Evolutionary conservation across 345 rosid species (phyloP).

Genomic region (Acer campestre): DNA sequence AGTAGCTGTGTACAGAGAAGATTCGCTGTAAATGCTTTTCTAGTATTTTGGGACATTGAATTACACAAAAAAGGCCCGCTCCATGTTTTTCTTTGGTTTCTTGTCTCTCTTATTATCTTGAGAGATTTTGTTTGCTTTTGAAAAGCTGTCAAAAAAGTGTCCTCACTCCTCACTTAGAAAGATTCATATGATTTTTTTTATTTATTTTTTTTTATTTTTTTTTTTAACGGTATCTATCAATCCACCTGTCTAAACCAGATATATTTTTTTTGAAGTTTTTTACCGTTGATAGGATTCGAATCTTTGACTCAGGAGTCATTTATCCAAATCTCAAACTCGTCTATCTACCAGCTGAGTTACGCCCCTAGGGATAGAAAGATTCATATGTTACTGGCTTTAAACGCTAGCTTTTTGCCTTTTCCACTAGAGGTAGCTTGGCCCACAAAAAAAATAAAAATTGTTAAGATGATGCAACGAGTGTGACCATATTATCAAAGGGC

Average conservation of each 20-base stretch:
- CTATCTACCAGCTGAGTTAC: too few relatives aligned
- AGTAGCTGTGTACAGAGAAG: not conserved
- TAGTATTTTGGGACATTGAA: slow-evolving; percentile 26
- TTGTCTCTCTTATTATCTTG: slow-evolving; percentile 1
- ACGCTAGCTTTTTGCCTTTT: slow-evolving; percentile 17
- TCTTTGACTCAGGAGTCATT: too few relatives aligned
- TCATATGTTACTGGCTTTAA: slow-evolving; percentile 16
- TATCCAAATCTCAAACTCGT: too few relatives aligned
- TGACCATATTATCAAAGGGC: too few relatives aligned
- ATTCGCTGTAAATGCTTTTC: slow-evolving; percentile 10
- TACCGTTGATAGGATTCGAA: too few relatives aligned
- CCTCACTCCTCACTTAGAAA: slow-evolving; percentile 12
- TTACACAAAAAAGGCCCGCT: slow-evolving; percentile 28
- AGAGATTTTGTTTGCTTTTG: slow-evolving; percentile 10
- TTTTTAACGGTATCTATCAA: too few relatives aligned
- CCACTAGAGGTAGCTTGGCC: slow-evolving; percentile 13
- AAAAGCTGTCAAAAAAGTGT: slow-evolving; percentile 19
- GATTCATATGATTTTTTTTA: not conserved
- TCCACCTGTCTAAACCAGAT: too few relatives aligned
- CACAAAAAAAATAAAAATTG: too few relatives aligned
- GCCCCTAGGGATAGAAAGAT: not conserved
- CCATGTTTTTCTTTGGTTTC: slow-evolving; percentile 13
- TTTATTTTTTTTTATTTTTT: too few relatives aligned
- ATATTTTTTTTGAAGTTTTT: too few relatives aligned
- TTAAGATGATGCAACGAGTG: too few relatives aligned